phyloP scores from a whole-genome alignment of 1,284 basidiomycete species.

The Porodaedalea pini region DNA sequence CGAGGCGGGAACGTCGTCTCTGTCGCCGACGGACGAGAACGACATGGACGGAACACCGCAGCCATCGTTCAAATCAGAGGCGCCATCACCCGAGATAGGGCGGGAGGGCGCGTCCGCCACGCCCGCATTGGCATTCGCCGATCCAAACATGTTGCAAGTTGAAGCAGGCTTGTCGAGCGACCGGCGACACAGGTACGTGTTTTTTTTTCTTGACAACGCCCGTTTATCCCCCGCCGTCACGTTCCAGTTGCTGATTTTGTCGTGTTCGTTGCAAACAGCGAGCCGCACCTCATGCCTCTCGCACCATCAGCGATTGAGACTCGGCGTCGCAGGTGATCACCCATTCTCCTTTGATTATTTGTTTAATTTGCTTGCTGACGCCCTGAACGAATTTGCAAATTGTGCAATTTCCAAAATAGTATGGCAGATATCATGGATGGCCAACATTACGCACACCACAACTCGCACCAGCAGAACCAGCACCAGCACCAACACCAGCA shows the following conservation, averaged over 20 bases:
- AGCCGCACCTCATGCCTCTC: conserved; percentile 4
- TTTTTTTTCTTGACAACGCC: conserved; percentile 4
- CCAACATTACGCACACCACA: background rate
- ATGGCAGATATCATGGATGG: conserved; percentile 11
- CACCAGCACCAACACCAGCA: conserved; percentile 1
- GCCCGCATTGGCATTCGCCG: background rate
- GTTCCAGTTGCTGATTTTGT: background rate
- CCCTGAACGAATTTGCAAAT: background rate
- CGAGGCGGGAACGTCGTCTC: conserved; percentile 12
- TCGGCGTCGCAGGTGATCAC: conserved; percentile 10
- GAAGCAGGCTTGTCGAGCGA: conserved; percentile 3
- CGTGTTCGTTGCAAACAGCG: conserved; percentile 3
- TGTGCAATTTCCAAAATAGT: background rate
- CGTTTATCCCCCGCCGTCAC: background rate
- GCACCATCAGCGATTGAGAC: conserved; percentile 1
- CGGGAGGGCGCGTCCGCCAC: background rate
- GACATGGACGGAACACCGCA: conserved; percentile 4
- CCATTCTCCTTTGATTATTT: background rate
- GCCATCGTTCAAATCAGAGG: conserved; percentile 3
- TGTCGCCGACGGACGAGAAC: conserved; percentile 4
- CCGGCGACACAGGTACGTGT: conserved; percentile 19
- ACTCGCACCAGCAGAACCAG: conserved; percentile 3
- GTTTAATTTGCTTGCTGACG: background rate
- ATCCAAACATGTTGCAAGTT: conserved; percentile 11
- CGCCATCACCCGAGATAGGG: background rate